These are phyloP conservation scores for Tremella fuciformis DNA, from an alignment of 768 basidiomycete species.

Conservation along the genomic window DNA sequence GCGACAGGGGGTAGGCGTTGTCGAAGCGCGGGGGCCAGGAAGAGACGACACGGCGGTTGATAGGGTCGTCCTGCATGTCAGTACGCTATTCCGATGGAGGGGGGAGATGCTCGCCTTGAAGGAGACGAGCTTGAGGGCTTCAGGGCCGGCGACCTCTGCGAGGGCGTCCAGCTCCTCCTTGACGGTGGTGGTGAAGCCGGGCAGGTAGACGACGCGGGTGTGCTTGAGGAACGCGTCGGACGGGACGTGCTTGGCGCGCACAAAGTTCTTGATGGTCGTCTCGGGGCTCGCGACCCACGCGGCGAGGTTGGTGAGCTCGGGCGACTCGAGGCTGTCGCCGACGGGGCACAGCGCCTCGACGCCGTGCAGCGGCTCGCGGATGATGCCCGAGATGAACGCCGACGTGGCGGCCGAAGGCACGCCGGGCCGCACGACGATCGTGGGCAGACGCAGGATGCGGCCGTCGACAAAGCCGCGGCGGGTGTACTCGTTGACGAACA, in stretches of 20 bases:
- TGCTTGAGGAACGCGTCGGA: constrained; percentile 44
- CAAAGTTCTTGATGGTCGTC: constrained; percentile 50
- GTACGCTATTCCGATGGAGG: background rate
- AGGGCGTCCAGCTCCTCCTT: constrained; percentile 49
- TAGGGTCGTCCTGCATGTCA: constrained; percentile 45
- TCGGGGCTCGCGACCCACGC: constrained; percentile 50
- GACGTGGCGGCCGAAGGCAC: constrained; percentile 60
- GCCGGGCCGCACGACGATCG: constrained; percentile 62
- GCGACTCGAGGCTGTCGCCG: constrained; percentile 41
- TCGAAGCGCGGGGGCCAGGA: constrained; percentile 50
- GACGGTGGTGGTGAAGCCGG: constrained; percentile 49
- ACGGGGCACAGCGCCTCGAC: constrained; percentile 59
- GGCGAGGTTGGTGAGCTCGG: constrained; percentile 39
- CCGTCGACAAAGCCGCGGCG: constrained; percentile 62
- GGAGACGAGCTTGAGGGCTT: constrained; percentile 47
- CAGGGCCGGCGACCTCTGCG: constrained; percentile 42
- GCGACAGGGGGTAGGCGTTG: constrained; percentile 42
- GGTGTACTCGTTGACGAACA: constrained; percentile 63
- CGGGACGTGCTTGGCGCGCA: constrained; percentile 49
- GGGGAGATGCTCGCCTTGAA: constrained; percentile 41
- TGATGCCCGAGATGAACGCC: constrained; percentile 62
- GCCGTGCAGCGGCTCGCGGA: constrained; percentile 62
- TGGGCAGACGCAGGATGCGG: constrained; percentile 62
- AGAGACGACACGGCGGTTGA: constrained; percentile 49
- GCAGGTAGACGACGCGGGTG: constrained; percentile 47